Evolutionary conservation across 257 asterid species (phyloP).

Genomic region (Solanum pennellii): DNA sequence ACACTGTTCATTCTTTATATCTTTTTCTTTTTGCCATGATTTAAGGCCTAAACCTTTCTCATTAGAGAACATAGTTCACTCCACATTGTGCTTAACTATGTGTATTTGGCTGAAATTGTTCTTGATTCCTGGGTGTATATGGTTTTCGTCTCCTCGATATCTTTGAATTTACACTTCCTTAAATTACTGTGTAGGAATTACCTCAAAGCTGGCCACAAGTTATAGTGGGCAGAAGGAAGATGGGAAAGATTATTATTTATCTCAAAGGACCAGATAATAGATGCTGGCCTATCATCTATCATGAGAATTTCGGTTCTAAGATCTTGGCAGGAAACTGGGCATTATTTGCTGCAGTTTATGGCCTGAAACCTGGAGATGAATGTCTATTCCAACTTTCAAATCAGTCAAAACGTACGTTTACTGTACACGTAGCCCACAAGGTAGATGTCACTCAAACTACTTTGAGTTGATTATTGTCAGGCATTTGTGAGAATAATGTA

Average conservation of each 20-base stretch:
- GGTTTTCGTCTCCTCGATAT: background rate
- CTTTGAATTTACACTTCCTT: background rate
- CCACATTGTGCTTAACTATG: background rate
- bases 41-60: background rate
- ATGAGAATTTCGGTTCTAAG: background rate
- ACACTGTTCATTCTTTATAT: background rate
- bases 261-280: conserved; percentile 4
- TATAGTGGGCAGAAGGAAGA: background rate
- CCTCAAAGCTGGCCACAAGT: background rate
- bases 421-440: background rate
- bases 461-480: background rate
- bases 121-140: background rate
- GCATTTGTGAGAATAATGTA: background rate
- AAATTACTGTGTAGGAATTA: conserved; percentile 4
- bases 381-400: background rate
- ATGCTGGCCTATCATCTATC: conserved; percentile 4
- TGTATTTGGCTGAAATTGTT: background rate
- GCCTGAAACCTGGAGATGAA: conserved; percentile 6
- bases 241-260: background rate
- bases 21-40: background rate
- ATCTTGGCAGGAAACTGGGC: conserved; percentile 5
- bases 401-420: background rate
- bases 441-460: background rate
- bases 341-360: background rate
- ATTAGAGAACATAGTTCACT: background rate